Base-by-base conservation (phyloP, 1,284 basidiomycete species). In the Naganishia cerealis region DNA sequence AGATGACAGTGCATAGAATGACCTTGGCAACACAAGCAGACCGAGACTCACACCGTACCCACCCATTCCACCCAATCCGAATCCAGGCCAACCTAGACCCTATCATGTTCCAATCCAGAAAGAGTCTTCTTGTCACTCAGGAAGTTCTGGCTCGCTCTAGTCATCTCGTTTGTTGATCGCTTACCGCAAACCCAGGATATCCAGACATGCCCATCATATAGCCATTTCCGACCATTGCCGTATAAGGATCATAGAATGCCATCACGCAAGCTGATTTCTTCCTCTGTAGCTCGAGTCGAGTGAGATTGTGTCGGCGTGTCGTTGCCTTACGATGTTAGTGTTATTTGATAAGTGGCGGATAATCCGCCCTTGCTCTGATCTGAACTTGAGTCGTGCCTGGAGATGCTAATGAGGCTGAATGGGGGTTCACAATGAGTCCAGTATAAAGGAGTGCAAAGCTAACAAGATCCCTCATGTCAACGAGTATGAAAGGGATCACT, bases 181-280 rank as follows among this genome's bases (percentile, higher is more conserved):
- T 63, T 38, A 68, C 67, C 29, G 67, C 53, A 59, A 68, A 65
- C 12, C 67, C 67, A 4, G 67, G 67, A 36, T 29, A 48, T 33
- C 42, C 56, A 18, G 53, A 40, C 65, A 66, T 66, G 57, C 56
- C 65, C 43, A 52, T 53, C 43, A 56, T 43, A 29, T 63, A 50
- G 3, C 67, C 59, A 38, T 18, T 62, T 10, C 59, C 59, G 9
- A 68, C 52, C 67, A 68, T 68, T 6, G 67, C 61, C 2, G 54
- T 68, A 38, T 68, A 68, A 24, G 67, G 67, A 43, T 68, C 67
- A 24, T 56, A 68, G 40, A 68, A 68, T 10, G 67, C 67, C 67
- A 68, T 68, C 9, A 10, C 21, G 46, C 24, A 24, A 33, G n/a
- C 24, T 50, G n/a, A n/a, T 46, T 46, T 50, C n/a, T 50, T 0